Evolutionary conservation across 345 rosid genomes (phyloP).

Genomic region (Eutrema yunnanense): DNA sequence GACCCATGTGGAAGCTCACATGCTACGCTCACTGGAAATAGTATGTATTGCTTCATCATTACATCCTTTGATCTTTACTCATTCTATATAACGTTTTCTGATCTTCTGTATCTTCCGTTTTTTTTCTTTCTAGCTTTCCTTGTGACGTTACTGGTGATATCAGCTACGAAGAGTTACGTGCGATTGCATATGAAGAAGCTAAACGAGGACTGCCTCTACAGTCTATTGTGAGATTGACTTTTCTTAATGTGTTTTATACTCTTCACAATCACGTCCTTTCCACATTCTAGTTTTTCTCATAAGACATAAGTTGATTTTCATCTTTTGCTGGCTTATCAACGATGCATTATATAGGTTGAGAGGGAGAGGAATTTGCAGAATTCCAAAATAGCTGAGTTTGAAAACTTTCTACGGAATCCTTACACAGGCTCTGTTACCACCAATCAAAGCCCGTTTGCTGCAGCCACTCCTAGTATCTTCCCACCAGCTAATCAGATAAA

Average conservation of each 20-base stretch:
- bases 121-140: slow-evolving; percentile 44
- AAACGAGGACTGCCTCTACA: slow-evolving; percentile 66
- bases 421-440: slow-evolving; percentile 37
- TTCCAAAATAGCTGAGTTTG: slow-evolving; percentile 57
- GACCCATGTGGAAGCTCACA: too few relatives aligned
- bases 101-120: slow-evolving; percentile 4
- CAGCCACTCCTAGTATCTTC: slow-evolving; percentile 26
- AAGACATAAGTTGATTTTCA: background rate
- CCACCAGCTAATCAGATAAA: slow-evolving; percentile 38
- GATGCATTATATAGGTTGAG: slow-evolving; percentile 49
- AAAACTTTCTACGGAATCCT: slow-evolving; percentile 54
- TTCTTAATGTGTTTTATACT: background rate
- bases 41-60: too few relatives aligned
- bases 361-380: slow-evolving; percentile 64
- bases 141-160: slow-evolving; percentile 73
- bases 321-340: background rate
- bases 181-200: slow-evolving; percentile 75
- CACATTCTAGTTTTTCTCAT: too few relatives aligned
- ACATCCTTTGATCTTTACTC: too few relatives aligned
- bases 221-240: slow-evolving; percentile 58
- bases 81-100: too few relatives aligned
- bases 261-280: too few relatives aligned
- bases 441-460: slow-evolving; percentile 31
- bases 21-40: too few relatives aligned
- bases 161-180: slow-evolving; percentile 79